Conservation (phyloP, 139 green algal species). For the Picochlorum sp. region DNA sequence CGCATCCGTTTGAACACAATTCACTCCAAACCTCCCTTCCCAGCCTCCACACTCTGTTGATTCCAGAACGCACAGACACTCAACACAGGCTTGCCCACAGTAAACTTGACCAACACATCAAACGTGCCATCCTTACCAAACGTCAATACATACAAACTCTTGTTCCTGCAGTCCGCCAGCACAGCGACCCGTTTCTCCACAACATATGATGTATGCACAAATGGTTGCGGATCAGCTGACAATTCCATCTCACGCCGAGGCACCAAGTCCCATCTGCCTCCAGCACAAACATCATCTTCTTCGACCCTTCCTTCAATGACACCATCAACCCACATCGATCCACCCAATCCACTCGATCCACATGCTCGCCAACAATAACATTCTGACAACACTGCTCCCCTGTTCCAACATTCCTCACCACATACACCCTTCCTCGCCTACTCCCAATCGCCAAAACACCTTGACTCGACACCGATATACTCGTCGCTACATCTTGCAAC, state of each 20-base stretch:
- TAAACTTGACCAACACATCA: conserved; percentile 58
- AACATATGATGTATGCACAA: background rate
- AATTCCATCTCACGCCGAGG: too few species aligned
- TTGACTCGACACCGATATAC: background rate
- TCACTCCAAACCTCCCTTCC: conserved; percentile 30
- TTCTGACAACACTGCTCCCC: background rate
- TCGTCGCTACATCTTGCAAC: conserved; percentile 4
- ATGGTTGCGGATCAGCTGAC: background rate
- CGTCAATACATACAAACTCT: conserved; percentile 47
- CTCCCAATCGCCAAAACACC: conserved; percentile 1
- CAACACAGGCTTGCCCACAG: conserved; percentile 66
- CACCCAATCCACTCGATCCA: background rate
- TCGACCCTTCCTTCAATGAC: background rate
- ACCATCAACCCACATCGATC: background rate
- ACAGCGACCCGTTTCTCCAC: conserved; percentile 35
- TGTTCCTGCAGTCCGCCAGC: conserved; percentile 62
- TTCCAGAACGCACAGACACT: conserved; percentile 44
- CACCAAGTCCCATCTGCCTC: background rate
- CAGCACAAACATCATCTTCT: conserved; percentile 7
- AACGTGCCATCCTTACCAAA: conserved; percentile 23
- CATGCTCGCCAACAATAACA: too few species aligned
- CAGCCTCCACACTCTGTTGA: conserved; percentile 1
- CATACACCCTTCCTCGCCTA: conserved; percentile 10
- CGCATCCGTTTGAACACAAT: conserved; percentile 63
- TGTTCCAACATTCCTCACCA: background rate